phyloP scores from a whole-genome alignment of 306 rosid genomes.

The Rosa rugosa region DNA sequence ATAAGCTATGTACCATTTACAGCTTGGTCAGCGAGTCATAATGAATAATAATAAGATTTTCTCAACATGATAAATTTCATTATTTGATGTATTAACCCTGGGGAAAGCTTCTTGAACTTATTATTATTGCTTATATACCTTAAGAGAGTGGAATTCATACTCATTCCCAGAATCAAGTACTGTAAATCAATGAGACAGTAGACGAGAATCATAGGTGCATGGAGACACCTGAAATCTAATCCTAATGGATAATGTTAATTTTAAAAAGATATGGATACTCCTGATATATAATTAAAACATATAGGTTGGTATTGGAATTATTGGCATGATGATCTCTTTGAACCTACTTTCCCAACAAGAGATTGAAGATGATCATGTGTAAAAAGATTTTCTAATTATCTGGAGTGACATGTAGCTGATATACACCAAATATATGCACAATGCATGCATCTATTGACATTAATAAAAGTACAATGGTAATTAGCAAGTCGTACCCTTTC shows the following conservation, averaged over 20 bases:
- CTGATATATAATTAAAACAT: neutral
- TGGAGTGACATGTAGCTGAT: neutral
- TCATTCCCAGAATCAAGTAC: neutral
- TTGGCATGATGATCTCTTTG: neutral
- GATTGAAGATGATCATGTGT: conserved; percentile 2
- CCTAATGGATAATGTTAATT: neutral
- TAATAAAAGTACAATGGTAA: neutral
- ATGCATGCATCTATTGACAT: neutral
- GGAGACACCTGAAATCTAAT: neutral
- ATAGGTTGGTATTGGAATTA: neutral
- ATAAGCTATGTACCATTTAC: neutral
- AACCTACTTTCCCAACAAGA: neutral
- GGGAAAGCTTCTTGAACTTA: neutral
- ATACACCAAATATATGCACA: neutral
- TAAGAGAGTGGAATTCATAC: neutral
- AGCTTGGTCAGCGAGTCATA: neutral
- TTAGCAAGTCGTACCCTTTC: conserved; percentile 46
- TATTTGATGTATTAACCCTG: neutral
- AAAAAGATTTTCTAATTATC: neutral
- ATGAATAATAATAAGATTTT: neutral
- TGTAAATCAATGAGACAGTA: neutral
- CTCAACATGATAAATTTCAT: neutral
- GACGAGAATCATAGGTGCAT: neutral
- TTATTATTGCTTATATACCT: neutral
- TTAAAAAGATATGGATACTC: neutral